Conservation (phyloP, 306 rosid species). For the Trifolium subterraneum region DNA sequence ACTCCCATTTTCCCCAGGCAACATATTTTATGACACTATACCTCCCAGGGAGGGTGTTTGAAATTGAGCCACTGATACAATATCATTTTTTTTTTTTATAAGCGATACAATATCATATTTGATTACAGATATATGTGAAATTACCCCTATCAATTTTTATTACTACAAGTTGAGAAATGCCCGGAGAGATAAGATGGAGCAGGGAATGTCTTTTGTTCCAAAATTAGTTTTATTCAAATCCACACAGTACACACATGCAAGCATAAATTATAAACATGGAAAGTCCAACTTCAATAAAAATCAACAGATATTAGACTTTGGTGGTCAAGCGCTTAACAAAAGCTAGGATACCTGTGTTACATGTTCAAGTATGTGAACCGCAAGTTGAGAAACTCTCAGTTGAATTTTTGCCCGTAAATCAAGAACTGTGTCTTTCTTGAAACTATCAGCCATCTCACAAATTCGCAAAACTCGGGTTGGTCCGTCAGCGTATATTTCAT, state of each 20-base stretch:
- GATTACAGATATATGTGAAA: conserved; percentile 30
- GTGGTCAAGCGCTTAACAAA: conserved; percentile 35
- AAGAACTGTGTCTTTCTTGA: conserved; percentile 54
- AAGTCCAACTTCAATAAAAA: conserved; percentile 19
- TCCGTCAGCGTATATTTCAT: conserved; percentile 96
- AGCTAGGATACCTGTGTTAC: conserved; percentile 70
- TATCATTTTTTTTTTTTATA: too few species aligned
- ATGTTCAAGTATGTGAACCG: conserved; percentile 72
- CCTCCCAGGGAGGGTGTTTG: conserved; percentile 36
- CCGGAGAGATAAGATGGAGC: conserved; percentile 25
- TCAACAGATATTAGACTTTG: conserved; percentile 7
- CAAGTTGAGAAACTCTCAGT: conserved; percentile 70
- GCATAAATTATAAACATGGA: conserved; percentile 28
- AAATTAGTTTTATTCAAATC: conserved; percentile 4
- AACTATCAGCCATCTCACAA: conserved; percentile 71
- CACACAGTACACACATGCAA: conserved; percentile 16
- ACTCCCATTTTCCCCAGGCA: conserved; percentile 16
- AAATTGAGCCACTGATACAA: conserved; percentile 20
- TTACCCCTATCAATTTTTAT: conserved; percentile 26
- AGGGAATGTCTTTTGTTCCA: conserved; percentile 4
- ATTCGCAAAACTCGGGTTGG: conserved; percentile 82
- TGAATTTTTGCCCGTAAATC: conserved; percentile 65
- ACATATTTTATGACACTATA: conserved; percentile 33
- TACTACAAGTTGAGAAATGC: conserved; percentile 23
- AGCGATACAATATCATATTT: conserved; percentile 3